Percentiles rank a stretch among this genome's conserved stretches.
Conservation (phyloP, 2,329 filamentous ascomycete species). For the Epichloe sp. region DNA sequence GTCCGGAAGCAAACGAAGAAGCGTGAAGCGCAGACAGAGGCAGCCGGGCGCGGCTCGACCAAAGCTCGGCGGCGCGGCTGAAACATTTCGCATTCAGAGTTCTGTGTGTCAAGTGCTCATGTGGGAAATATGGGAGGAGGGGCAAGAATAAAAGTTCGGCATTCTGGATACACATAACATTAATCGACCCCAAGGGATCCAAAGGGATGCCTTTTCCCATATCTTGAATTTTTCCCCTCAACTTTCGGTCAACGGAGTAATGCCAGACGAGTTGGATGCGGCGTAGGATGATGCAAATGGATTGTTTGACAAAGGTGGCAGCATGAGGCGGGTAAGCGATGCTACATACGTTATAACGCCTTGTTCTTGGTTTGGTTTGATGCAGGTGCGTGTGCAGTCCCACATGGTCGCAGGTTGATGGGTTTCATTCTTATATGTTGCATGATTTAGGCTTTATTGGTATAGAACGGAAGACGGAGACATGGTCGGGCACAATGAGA, state of each 20-base stretch:
- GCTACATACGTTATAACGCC: background rate
- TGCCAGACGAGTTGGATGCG: background rate
- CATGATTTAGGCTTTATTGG: background rate
- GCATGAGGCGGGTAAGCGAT: background rate
- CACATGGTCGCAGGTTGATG: background rate
- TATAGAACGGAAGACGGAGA: background rate
- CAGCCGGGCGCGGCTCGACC: conserved; percentile 13
- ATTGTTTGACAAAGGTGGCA: background rate
- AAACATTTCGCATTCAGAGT: background rate
- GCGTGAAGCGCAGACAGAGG: conserved; percentile 28
- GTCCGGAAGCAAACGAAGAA: conserved; percentile 39
- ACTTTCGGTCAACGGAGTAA: background rate
- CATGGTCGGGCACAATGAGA: background rate
- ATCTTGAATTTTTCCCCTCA: no score
- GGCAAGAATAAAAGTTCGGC: background rate
- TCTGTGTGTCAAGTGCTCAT: background rate
- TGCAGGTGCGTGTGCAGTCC: background rate
- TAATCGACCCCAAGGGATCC: no score
- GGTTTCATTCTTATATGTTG: background rate
- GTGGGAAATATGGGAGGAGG: background rate
- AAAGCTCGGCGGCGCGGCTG: conserved; percentile 18
- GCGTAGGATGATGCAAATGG: background rate
- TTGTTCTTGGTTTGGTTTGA: background rate
- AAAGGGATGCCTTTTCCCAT: no score
- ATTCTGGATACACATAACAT: background rate